These are phyloP conservation scores for Daldinia sp. DNA, from an alignment of 2,329 filamentous ascomycete species.

Conservation along the genomic window DNA sequence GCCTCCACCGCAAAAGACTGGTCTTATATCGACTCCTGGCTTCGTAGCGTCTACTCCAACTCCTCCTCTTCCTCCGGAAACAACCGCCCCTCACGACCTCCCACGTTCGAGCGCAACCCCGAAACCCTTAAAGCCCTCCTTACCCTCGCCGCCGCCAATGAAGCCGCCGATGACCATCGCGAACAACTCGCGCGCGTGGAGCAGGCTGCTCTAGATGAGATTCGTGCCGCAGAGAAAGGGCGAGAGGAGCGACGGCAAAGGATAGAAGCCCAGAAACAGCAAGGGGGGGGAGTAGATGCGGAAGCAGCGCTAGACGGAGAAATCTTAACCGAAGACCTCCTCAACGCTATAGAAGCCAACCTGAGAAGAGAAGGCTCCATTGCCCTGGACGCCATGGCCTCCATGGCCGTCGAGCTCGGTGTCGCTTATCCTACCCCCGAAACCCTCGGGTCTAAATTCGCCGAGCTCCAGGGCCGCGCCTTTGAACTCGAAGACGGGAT, in stretches of 20 bases:
- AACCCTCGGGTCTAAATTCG: constrained; percentile 60
- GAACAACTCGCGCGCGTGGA: constrained; percentile 66
- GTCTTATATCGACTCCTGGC: constrained; percentile 87
- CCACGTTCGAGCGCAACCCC: constrained; percentile 84
- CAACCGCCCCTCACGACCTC: constrained; percentile 58
- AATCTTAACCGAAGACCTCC: constrained; percentile 52
- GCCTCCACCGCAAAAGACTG: constrained; percentile 89
- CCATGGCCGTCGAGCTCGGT: constrained; percentile 59
- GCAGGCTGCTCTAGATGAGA: constrained; percentile 63
- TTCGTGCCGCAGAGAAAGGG: constrained; percentile 48
- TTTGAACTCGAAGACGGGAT: constrained; percentile 64
- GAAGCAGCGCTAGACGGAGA: constrained; percentile 31
- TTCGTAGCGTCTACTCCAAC: constrained; percentile 66
- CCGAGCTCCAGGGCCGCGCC: constrained; percentile 63
- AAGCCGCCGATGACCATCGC: constrained; percentile 77
- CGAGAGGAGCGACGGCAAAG: constrained; percentile 44
- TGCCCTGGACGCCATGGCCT: constrained; percentile 66
- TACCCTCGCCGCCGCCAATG: constrained; percentile 77
- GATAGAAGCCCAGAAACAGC: constrained; percentile 11
- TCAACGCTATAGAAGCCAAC: constrained; percentile 62
- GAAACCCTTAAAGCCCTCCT: constrained; percentile 82
- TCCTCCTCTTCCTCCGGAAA: not conserved
- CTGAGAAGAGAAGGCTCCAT: constrained; percentile 63
- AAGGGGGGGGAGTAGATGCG: not conserved
- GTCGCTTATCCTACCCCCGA: constrained; percentile 58